Evolutionary conservation across 257 asterid genomes (phyloP).

Genomic region (Jasminum sambac): DNA sequence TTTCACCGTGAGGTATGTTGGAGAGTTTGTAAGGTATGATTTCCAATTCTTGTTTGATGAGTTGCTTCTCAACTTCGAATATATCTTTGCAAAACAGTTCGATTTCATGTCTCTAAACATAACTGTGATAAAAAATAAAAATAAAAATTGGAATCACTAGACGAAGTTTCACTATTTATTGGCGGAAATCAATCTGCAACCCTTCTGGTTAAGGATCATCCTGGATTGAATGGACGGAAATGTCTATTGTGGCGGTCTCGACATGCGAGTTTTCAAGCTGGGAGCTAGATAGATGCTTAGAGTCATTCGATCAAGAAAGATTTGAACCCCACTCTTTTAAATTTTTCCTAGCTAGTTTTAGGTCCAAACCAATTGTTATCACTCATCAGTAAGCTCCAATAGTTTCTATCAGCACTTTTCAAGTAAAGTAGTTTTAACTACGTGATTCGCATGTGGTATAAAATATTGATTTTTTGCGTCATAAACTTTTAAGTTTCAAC

Average conservation of each 20-base stretch:
- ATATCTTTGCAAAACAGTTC: constrained; percentile 30
- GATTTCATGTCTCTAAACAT: constrained; percentile 29
- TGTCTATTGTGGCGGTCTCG: constrained; percentile 44
- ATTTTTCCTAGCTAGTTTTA: constrained; percentile 18
- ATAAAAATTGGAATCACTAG: constrained; percentile 19
- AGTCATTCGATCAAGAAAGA: not conserved
- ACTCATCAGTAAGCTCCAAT: no score
- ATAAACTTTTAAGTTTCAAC: no score
- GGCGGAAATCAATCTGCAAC: constrained; percentile 40
- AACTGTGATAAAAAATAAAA: constrained; percentile 12
- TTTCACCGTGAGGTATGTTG: constrained; percentile 33
- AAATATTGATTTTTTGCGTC: no score
- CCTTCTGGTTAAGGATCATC: constrained; percentile 6
- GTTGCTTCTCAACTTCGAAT: constrained; percentile 2
- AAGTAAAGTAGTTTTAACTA: no score
- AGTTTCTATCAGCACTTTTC: no score
- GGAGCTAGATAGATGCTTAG: constrained; percentile 24
- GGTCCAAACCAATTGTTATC: no score
- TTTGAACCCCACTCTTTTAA: constrained; percentile 38
- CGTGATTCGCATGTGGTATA: no score
- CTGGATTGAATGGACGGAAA: constrained; percentile 26
- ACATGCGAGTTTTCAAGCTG: constrained; percentile 30
- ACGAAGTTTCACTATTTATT: constrained; percentile 28
- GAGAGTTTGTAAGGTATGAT: constrained; percentile 30
- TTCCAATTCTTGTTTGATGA: no score